Conservation (phyloP, 2,329 filamentous ascomycete species). For the Sphaerulina musiva region DNA sequence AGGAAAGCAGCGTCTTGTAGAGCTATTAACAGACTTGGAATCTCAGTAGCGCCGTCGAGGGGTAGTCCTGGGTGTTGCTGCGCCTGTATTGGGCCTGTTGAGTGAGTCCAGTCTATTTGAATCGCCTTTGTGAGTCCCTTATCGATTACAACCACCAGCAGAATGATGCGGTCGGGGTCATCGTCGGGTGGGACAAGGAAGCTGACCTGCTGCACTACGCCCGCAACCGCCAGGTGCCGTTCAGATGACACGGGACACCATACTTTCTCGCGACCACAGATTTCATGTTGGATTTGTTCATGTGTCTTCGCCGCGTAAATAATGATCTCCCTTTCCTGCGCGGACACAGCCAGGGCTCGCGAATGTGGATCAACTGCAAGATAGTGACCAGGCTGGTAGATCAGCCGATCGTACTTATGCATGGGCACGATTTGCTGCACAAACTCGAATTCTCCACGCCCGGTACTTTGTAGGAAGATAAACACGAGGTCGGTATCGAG, state of each 20-base stretch:
- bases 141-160: constrained; percentile 56
- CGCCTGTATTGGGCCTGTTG: constrained; percentile 17
- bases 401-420: constrained; percentile 48
- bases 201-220: constrained; percentile 76
- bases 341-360: constrained; percentile 60
- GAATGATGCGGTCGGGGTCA: constrained; percentile 65
- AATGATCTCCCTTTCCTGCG: constrained; percentile 62
- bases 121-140: constrained; percentile 39
- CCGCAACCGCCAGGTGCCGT: constrained; percentile 48
- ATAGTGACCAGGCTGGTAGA: constrained; percentile 54
- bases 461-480: constrained; percentile 54
- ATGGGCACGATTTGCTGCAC: constrained; percentile 54
- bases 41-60: constrained; percentile 19
- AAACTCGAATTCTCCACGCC: constrained; percentile 52
- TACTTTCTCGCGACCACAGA: constrained; percentile 40
- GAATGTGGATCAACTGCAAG: constrained; percentile 71
- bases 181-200: constrained; percentile 68
- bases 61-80: constrained; percentile 24
- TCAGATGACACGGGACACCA: constrained; percentile 56
- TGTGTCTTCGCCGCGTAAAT: constrained; percentile 63
- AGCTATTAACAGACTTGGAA: constrained; percentile 38
- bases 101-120: constrained; percentile 30
- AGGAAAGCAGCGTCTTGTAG: constrained; percentile 38
- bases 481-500: constrained; percentile 71
- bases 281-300: constrained; percentile 45